Evolutionary conservation across 192 early-diverging fungal genomes (phyloP), one percentile per base, ranked within the genome.

Genomic region (Jimgerdemannia lactiflua): DNA sequence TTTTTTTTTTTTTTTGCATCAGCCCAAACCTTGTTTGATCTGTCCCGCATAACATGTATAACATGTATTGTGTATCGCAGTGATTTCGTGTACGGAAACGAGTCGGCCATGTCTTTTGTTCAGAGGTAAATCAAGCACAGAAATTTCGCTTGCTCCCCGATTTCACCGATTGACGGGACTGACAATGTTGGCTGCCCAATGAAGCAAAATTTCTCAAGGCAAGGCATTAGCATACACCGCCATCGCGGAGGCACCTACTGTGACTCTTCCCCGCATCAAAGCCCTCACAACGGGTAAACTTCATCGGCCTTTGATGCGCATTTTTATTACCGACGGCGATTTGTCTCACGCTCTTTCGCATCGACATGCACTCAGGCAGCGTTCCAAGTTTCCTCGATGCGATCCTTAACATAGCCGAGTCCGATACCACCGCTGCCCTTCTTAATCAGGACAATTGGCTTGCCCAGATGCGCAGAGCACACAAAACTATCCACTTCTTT

Each of bases 371-470:
- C 64, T 8, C 9, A 85, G 88, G 88, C 1, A 89, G 91, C 42
- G 85, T 95, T 39, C 94, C 94, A 3, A 93, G 92, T 18, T 94
- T 95, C 71, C 80, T 94, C 73, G 94, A 95, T 71, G 91, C 92
- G 4, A 92, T 93, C 8, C 80, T 91, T 68, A 95, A 94, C 76
- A 94, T 95, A 84, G 92, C 91, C 3, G 93, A 92, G 64, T 90
- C 90, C 6, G 91, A 90, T 42, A 91, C 92, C 40, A 86, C 85
- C 18, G 85, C 88, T 0, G 84, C 88, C 0, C 69, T 89, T 6
- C 77, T 71, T 2, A 63, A 86, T 71, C 91, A 94, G 70, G 94
- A 95, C 76, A 95, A 91, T 80, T 94, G 92, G 91, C 76, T 95
- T 4, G 77, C 85, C 70, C 89, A 93, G 29, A 72, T 91, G 73